Percentiles rank a stretch among this genome's conserved stretches.
Evolutionary conservation across 305 asterid genomes (phyloP).

Genomic region (Plantago coronopus): DNA sequence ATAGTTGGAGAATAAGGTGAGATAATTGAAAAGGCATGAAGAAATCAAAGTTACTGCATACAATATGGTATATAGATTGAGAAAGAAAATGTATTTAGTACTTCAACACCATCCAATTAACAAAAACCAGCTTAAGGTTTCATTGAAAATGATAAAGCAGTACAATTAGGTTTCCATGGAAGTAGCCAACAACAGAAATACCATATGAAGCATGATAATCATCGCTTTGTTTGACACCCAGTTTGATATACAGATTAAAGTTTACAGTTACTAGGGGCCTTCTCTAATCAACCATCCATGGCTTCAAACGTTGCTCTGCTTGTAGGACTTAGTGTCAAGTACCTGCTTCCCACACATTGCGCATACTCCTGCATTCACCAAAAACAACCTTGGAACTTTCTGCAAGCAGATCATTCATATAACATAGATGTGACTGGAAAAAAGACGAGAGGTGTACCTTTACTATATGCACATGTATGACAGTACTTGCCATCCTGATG

Average conservation of each 20-base stretch:
- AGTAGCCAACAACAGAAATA: conserved; percentile 4
- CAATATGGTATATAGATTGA: too few species aligned
- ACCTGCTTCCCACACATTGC: conserved; percentile 99
- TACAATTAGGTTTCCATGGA: conserved; percentile 9
- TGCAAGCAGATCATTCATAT: conserved; percentile 3
- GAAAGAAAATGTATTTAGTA: too few species aligned
- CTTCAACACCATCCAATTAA: too few species aligned
- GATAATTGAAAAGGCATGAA: too few species aligned
- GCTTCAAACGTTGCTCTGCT: conserved; percentile 84
- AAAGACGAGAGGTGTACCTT: conserved; percentile 41
- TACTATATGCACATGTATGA: conserved; percentile 88
- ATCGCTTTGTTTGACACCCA: conserved; percentile 15
- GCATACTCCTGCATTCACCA: conserved; percentile 79
- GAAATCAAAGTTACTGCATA: too few species aligned
- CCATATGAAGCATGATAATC: conserved; percentile 4
- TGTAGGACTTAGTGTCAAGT: conserved; percentile 84
- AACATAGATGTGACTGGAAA: not conserved
- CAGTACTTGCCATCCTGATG: conserved; percentile 92
- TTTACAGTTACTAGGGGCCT: conserved; percentile 9
- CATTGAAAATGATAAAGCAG: conserved; percentile 1
- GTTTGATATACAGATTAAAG: conserved; percentile 14
- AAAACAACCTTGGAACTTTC: conserved; percentile 19
- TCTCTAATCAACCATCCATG: conserved; percentile 1
- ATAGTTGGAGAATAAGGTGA: too few species aligned
- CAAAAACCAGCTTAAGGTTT: not conserved